Evolutionary conservation across 495 filamentous ascomycete species (phyloP), one percentile per base, ranked within the genome.

Genomic region (Neurospora sp.): DNA sequence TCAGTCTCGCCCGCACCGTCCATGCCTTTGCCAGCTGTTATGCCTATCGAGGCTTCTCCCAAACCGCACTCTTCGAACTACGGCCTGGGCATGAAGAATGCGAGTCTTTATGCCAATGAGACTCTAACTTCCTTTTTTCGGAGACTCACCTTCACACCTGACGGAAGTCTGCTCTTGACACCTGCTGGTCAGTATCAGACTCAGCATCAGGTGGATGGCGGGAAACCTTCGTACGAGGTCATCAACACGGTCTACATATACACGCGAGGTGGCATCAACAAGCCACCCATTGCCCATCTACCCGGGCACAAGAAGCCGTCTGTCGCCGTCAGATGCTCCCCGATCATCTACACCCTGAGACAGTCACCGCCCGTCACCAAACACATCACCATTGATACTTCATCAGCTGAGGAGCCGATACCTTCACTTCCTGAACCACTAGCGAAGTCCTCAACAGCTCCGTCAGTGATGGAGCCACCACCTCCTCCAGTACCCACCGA

Each of bases 181-280:
- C 96, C 96, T 18, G 95, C 96, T 46, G 96, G 96, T 4, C 96
- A 99, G 80, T 98, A 93, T 80, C 94, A 96, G 79, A 92, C 90
- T 2, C 89, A 93, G 61, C 89, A 93, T 75, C 86, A 91, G 48
- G 76, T 85, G 11, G 94, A 97, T 68, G 86, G 89, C 39, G 81
- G 84, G 3, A 97, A 94, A 80, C 86, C 88, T 3, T 85, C 87
- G 0, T 94, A 94, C 73, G 95, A 99, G 48, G 86, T 97, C 44
- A 93, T 91, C 81, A 99, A 99, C 78, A 99, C 96, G 0, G 96
- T 98, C 38, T 99, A 98, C 81, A 93, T 99, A 68, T 99, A 99
- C 79, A 98, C 95, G 0, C 88, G 96, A 73, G 96, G 94, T 20
- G 96, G 96, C 14, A 92, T 99, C 76, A 98, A 97, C 81, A 98